Evolutionary conservation across 2,329 filamentous ascomycete genomes (phyloP).

Genomic region (Lecanosticta acicola): DNA sequence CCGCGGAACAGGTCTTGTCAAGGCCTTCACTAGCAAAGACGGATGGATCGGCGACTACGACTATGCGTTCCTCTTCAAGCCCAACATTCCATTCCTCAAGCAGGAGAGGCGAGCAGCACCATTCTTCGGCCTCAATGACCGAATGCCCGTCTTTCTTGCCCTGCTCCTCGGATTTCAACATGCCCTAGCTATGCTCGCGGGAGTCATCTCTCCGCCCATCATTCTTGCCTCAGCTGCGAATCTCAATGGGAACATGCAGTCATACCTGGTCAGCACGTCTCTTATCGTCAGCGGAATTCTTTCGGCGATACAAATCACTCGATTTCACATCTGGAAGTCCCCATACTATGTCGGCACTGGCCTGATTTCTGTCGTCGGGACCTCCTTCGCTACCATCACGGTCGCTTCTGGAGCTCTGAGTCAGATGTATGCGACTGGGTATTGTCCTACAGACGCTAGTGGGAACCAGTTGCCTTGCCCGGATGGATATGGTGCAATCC

Average conservation of each 20-base stretch:
- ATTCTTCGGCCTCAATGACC: constrained; percentile 78
- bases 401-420: constrained; percentile 65
- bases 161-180: constrained; percentile 75
- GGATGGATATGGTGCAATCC: constrained; percentile 66
- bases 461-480: constrained; percentile 69
- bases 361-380: constrained; percentile 71
- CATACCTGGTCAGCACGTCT: constrained; percentile 74
- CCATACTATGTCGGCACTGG: constrained; percentile 74
- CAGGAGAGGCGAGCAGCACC: constrained; percentile 56
- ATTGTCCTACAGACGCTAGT: constrained; percentile 54
- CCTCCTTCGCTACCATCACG: constrained; percentile 71
- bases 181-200: constrained; percentile 63
- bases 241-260: constrained; percentile 54
- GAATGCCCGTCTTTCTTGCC: constrained; percentile 68
- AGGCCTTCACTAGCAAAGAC: constrained; percentile 48
- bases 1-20: constrained; percentile 36
- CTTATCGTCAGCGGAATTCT: constrained; percentile 74
- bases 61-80: constrained; percentile 81
- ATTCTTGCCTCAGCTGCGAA: constrained; percentile 65
- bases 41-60: constrained; percentile 82
- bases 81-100: constrained; percentile 75
- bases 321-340: constrained; percentile 66
- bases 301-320: constrained; percentile 69
- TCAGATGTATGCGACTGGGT: constrained; percentile 74
- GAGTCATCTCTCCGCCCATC: constrained; percentile 71